These are phyloP conservation scores for Fusarium stilboides DNA, from an alignment of 2,329 filamentous ascomycete species.

Conservation along the genomic window DNA sequence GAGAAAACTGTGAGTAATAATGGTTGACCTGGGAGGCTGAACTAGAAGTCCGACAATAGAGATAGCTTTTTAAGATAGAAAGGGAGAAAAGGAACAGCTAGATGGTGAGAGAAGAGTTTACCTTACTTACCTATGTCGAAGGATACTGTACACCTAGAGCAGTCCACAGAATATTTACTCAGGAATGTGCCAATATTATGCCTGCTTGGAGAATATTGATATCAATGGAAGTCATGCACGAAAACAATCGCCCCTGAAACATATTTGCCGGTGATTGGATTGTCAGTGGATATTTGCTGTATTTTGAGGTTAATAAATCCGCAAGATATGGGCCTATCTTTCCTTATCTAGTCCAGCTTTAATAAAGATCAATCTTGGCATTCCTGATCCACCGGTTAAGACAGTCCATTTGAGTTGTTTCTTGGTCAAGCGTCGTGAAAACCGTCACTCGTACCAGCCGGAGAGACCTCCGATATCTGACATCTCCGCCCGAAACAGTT, in stretches of 20 bases:
- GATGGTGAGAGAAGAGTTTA: background rate
- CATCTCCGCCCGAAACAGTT: conserved; percentile 40
- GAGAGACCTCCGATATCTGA: conserved; percentile 33
- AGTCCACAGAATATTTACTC: background rate
- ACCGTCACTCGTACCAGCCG: conserved; percentile 19
- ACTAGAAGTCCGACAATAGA: background rate
- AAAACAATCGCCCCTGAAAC: no score
- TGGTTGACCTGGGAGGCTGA: background rate
- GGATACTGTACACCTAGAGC: no score
- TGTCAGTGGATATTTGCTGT: no score
- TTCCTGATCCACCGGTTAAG: background rate
- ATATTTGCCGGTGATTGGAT: no score
- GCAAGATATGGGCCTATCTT: no score
- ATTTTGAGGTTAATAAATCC: no score
- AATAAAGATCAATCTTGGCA: background rate
- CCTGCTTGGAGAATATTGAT: no score
- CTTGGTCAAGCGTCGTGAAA: background rate
- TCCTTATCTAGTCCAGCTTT: no score
- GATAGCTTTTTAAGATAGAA: background rate
- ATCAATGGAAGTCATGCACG: no score
- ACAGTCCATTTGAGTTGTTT: background rate
- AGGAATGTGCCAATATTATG: background rate
- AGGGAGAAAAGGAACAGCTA: background rate
- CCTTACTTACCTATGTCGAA: no score
- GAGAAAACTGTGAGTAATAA: background rate